Evolutionary conservation across 2,329 filamentous ascomycete genomes (phyloP).

Genomic region (Zymoseptoria brevis): DNA sequence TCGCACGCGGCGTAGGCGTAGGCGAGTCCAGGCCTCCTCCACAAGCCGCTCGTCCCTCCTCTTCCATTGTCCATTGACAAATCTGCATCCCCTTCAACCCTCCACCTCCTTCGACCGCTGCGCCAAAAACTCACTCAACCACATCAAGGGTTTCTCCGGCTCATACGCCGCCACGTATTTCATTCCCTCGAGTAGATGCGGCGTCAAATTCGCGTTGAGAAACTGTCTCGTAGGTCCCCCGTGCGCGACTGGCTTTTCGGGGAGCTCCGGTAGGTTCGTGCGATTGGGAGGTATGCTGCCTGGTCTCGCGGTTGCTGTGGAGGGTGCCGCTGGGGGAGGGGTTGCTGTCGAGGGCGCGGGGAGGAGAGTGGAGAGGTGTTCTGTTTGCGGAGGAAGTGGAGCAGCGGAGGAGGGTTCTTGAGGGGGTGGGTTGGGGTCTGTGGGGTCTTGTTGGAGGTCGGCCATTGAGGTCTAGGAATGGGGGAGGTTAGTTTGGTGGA

Average conservation of each 20-base stretch:
- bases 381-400: conserved; percentile 2
- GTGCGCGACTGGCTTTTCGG: conserved; percentile 37
- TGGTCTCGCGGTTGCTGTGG: conserved; percentile 4
- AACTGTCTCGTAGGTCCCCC: conserved; percentile 43
- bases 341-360: conserved; percentile 14
- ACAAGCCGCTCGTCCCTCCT: too few species aligned
- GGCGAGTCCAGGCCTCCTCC: too few species aligned
- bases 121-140: conserved; percentile 41
- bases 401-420: conserved; percentile 12
- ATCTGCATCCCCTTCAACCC: conserved; percentile 19
- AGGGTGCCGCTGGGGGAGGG: conserved; percentile 14
- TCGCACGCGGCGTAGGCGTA: too few species aligned
- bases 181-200: conserved; percentile 45
- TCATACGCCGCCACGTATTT: conserved; percentile 43
- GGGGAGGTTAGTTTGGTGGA: conserved; percentile 1
- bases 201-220: conserved; percentile 43
- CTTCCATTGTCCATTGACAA: too few species aligned
- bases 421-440: conserved; percentile 20
- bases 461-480: conserved; percentile 9
- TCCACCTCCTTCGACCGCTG: conserved; percentile 41
- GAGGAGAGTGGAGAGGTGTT: conserved; percentile 15
- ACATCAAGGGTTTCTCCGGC: conserved; percentile 45
- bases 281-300: conserved; percentile 24
- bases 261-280: conserved; percentile 21
- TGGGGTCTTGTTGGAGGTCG: conserved; percentile 18